A percentile compares a stretch with the other conserved stretches of the same genome.
These are phyloP conservation scores for Stygiomarasmius scandens DNA, from an alignment of 1,284 basidiomycete genomes.

Conservation along the genomic window DNA sequence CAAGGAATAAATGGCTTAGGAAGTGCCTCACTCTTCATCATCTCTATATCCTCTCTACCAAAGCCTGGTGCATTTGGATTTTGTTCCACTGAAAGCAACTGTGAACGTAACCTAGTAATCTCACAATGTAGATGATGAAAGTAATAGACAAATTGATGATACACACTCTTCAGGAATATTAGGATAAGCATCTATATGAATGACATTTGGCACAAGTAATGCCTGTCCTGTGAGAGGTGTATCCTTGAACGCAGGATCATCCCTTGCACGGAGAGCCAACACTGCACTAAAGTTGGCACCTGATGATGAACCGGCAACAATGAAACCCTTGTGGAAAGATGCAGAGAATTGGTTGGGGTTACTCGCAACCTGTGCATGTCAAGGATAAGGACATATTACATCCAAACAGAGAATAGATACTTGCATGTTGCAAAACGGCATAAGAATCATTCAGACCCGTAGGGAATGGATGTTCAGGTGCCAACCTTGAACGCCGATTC, in stretches of 20 bases:
- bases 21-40: not conserved
- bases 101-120: constrained; percentile 9
- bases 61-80: constrained; percentile 12
- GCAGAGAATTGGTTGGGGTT: constrained; percentile 5
- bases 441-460: constrained; percentile 16
- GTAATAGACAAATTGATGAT: not conserved
- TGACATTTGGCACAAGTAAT: constrained; percentile 10
- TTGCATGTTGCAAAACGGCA: constrained; percentile 17
- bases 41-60: not conserved
- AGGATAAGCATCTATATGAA: constrained; percentile 12
- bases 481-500: constrained; percentile 14
- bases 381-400: not conserved
- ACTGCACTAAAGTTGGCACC: constrained; percentile 13
- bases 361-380: not conserved
- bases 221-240: constrained; percentile 15
- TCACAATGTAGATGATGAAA: not conserved
- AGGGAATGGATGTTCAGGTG: constrained; percentile 21
- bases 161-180: constrained; percentile 15
- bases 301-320: constrained; percentile 14
- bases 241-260: constrained; percentile 16
- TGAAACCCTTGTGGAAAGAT: constrained; percentile 10
- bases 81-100: constrained; percentile 13
- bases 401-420: not conserved
- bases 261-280: constrained; percentile 13
- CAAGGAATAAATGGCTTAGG: not conserved